phyloP scores from a whole-genome alignment of 371 early-diverging fungal species.

The Actinomortierella ambigua region DNA sequence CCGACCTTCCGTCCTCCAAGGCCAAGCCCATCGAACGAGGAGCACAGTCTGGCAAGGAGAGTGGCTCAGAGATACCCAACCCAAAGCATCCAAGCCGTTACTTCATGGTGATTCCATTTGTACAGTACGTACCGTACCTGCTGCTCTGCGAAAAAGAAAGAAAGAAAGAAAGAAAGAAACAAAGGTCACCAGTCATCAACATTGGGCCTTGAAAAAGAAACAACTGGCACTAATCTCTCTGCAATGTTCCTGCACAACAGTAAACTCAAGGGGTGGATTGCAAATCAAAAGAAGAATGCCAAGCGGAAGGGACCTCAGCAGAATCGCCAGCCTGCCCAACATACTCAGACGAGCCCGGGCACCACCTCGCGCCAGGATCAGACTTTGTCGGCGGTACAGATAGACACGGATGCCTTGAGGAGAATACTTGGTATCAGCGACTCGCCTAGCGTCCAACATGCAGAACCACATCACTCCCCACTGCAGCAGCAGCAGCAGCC shows the following conservation, averaged over 20 bases:
- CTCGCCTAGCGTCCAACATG: no score
- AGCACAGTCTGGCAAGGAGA: constrained; percentile 40
- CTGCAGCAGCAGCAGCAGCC: constrained; percentile 3
- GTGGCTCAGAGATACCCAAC: constrained; percentile 32
- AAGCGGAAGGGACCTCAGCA: constrained; percentile 24
- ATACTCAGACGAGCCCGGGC: neutral
- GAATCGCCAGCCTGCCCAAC: neutral
- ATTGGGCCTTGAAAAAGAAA: no score
- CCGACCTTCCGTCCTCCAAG: constrained; percentile 47
- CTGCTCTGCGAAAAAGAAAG: no score
- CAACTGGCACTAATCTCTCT: no score
- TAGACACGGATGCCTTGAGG: constrained; percentile 34
- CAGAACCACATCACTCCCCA: constrained; percentile 2
- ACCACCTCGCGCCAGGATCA: constrained; percentile 4
- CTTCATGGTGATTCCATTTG: constrained; percentile 73
- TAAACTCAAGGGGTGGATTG: constrained; percentile 43
- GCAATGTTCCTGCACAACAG: no score
- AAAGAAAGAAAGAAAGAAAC: no score
- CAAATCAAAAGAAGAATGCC: constrained; percentile 18
- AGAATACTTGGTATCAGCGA: constrained; percentile 39
- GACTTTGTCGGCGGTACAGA: constrained; percentile 17
- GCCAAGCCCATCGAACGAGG: constrained; percentile 43
- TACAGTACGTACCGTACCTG: constrained; percentile 57
- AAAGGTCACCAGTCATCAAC: no score
- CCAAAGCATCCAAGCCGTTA: constrained; percentile 48